Evolutionary conservation across 1,139 yeast genomes (phyloP), one percentile per base, ranked within the genome.

Genomic region (Magnusiomyces suaveolens): DNA sequence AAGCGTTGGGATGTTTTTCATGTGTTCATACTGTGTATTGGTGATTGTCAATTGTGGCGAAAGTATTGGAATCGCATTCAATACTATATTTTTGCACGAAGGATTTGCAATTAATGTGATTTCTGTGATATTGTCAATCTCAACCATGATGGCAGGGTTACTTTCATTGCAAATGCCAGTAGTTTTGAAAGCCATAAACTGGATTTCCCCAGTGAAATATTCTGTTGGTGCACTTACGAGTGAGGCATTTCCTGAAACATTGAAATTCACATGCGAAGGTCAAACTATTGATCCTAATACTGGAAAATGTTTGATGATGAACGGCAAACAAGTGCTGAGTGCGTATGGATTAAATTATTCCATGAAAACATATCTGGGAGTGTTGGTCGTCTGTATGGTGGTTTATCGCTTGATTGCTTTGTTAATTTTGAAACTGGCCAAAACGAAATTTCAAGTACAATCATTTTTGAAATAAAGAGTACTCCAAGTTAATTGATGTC

Each of bases 91-190:
- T 63, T 74, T 76, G 55, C 90, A 87, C 64, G 78, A 87, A 54
- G 96, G 95, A 0, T 77, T 87, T 61, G 95, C 94, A 0, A 80
- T 86, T 25, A 87, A 85, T 63, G 69, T 87, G 3, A 77, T 87
- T 50, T 77, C 89, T 0, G 77, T 81, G 10, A 65, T 84, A 36
- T 69, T 85, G 51, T 78, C 86, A 2, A 71, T 87, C 56, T 92
- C 90, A 6, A 78, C 84, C 20, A 80, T 84, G 62, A 85, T 87
- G 94, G 87, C 88, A 2, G 96, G 96, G n/a, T 74, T 90, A 3
- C 77, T 88, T 83, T 84, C 96, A 0, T 70, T 86, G 60, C 75
- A 83, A 39, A 80, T 87, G 84, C 88, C 88, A 6, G 71, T 70
- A 1, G 80, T 87, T 53, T 77, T 87, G 64, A 74, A 75, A 59